phyloP scores from a whole-genome alignment of 2,329 filamentous ascomycete genomes.

The Ceratocystis variospora region DNA sequence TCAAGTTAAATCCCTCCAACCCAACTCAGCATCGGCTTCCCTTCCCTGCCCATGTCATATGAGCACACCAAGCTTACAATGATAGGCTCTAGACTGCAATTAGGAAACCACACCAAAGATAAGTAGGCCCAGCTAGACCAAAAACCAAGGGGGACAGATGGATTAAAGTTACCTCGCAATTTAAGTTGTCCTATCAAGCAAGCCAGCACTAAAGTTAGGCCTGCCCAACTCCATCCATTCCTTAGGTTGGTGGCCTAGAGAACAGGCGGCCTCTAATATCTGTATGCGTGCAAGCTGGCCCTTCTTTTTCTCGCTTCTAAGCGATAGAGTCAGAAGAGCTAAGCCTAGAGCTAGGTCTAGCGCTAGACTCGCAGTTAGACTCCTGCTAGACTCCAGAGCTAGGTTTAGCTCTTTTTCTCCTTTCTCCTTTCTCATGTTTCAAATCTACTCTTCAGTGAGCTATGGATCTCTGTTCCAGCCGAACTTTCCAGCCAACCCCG shows the following conservation, averaged over 20 bases:
- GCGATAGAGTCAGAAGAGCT: not conserved
- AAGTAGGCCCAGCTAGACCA: not conserved
- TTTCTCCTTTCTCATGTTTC: not conserved
- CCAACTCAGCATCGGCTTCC: not conserved
- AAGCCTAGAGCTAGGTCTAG: not conserved
- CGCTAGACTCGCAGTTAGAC: not conserved
- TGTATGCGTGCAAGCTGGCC: not conserved
- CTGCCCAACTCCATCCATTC: not conserved
- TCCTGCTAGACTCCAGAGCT: not conserved
- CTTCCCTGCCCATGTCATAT: not conserved
- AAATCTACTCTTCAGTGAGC: not conserved
- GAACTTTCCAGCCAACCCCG: too few species aligned
- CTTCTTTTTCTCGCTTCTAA: not conserved
- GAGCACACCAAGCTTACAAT: not conserved
- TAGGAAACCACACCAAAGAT: not conserved
- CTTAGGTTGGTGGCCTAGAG: not conserved
- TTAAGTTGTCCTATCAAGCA: not conserved
- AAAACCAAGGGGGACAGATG: not conserved
- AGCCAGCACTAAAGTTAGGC: not conserved
- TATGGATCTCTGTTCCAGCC: not conserved
- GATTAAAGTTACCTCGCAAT: not conserved
- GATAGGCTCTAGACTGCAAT: not conserved
- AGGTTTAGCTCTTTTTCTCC: not conserved
- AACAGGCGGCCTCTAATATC: not conserved
- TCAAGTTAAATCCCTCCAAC: not conserved